Conservation (phyloP, 1,139 yeast genomes). For the Sugiyamaella novakii region DNA sequence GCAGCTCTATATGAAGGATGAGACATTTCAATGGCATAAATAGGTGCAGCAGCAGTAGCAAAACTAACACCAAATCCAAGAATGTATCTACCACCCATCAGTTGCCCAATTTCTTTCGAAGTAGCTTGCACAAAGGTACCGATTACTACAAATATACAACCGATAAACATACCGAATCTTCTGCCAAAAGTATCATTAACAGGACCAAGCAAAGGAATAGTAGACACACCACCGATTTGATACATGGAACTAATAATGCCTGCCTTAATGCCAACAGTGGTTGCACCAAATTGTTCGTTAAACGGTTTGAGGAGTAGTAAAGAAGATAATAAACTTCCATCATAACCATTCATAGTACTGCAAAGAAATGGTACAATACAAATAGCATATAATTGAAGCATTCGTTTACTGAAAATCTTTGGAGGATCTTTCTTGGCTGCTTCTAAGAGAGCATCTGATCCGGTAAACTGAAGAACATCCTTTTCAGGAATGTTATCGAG, state of each 20-base stretch:
- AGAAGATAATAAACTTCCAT: too few species aligned
- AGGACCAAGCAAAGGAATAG: too few species aligned
- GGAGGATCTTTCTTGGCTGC: slow-evolving; percentile 8
- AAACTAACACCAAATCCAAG: slow-evolving; percentile 32
- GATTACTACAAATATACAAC: slow-evolving; percentile 33
- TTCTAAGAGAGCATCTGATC: too few species aligned
- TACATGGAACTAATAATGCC: slow-evolving; percentile 27
- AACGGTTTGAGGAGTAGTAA: too few species aligned
- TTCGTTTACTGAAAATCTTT: background rate
- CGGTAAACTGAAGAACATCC: background rate
- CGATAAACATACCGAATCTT: slow-evolving; percentile 31
- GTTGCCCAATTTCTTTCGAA: slow-evolving; percentile 23
- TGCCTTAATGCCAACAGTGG: too few species aligned
- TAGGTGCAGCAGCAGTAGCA: slow-evolving; percentile 28
- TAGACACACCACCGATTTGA: too few species aligned
- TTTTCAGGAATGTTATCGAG: slow-evolving; percentile 6
- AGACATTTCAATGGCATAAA: slow-evolving; percentile 28
- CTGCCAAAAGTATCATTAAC: too few species aligned
- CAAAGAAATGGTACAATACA: slow-evolving; percentile 26
- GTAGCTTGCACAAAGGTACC: slow-evolving; percentile 36
- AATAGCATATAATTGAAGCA: too few species aligned
- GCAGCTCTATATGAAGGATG: slow-evolving; percentile 48
- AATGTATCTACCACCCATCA: slow-evolving; percentile 31
- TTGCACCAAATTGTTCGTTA: too few species aligned
- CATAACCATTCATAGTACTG: slow-evolving; percentile 27